Evolutionary conservation across 129 eudicot genomes (phyloP), one percentile per base, ranked within the genome.

Genomic region (Flaveria robusta): DNA sequence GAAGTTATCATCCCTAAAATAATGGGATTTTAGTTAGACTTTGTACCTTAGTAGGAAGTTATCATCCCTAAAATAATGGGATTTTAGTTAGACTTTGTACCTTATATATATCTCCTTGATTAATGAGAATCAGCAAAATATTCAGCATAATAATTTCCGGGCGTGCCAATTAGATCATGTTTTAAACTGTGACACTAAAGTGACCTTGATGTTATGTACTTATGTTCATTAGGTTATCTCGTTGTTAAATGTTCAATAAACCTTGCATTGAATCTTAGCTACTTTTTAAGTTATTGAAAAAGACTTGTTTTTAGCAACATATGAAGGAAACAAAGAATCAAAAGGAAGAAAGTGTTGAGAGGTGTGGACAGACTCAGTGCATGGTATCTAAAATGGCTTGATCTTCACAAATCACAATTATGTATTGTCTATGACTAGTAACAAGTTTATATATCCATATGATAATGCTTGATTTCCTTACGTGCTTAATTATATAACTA

Each of bases 351-450:
- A 24, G 26, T 6, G 1, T 23, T 8, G 66, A 59, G 39, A 59
- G 37, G 66, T 39, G 16, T 59, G 18, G 18, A 18, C 37, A 26
- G 41, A 80, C 78, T 50, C 96, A 87, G 52, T 86, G 98, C 98
- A 89, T 87, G 98, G 98, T 92, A 77, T 75, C 70, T 22, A 47
- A 45, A 13, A 1, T 19, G 62, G 27, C 23, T 59, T 59, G 66
- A 5, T 4, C 4, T 59, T 56, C 31, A 22, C 64, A 56, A 20
- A 56, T 56, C 31, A 56, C 64, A 56, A 5, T 20, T 20, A 14
- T 56, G 31, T 22, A 20, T 56, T 56, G 59, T 55, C 29, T 52
- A 52, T 11, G 60, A 52, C 11, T 9, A 7, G 60, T 52, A 52
- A n/a, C 60, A 52, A n/a, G 60, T 18, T 52, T 52, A 52, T 52